Conservation (phyloP, 441 rosid genomes). For the Codiaeum variegatum region DNA sequence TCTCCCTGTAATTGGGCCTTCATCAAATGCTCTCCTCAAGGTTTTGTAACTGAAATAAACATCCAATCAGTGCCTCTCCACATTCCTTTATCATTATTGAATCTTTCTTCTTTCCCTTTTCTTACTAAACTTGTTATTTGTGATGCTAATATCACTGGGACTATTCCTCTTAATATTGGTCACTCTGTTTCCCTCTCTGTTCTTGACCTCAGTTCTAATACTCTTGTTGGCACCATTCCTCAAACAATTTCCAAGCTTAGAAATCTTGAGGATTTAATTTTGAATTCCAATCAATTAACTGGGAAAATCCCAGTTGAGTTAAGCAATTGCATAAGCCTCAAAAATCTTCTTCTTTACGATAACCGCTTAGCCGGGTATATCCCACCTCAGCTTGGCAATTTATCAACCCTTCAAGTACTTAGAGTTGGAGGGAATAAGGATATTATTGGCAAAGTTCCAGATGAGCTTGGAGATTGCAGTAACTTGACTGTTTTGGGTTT, state of each 20-base stretch:
- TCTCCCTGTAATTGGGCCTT: conserved; percentile 80
- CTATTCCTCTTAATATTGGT: conserved; percentile 53
- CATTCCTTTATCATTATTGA: conserved; percentile 43
- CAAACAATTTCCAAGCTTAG: conserved; percentile 46
- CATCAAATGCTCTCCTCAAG: conserved; percentile 65
- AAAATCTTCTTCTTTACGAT: conserved; percentile 55
- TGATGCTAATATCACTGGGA: conserved; percentile 69
- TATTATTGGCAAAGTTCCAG: conserved; percentile 65
- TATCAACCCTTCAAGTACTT: conserved; percentile 54
- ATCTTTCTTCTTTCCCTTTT: conserved; percentile 49
- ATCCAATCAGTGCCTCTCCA: conserved; percentile 57
- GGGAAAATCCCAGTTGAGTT: conserved; percentile 79
- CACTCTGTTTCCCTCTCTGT: conserved; percentile 38
- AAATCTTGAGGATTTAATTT: conserved; percentile 50
- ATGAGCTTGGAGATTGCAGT: conserved; percentile 67
- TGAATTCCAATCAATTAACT: conserved; percentile 79
- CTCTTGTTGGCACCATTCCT: conserved; percentile 65
- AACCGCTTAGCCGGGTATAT: conserved; percentile 59
- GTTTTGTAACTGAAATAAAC: conserved; percentile 58
- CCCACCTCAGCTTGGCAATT: conserved; percentile 67
- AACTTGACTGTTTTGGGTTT: conserved; percentile 75
- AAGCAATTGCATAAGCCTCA: conserved; percentile 42
- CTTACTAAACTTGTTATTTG: conserved; percentile 57
- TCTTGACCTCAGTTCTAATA: conserved; percentile 63
- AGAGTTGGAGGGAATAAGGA: conserved; percentile 92